Evolutionary conservation across 2,329 filamentous ascomycete genomes (phyloP).

Genomic region (Leptosphaerulina australis): DNA sequence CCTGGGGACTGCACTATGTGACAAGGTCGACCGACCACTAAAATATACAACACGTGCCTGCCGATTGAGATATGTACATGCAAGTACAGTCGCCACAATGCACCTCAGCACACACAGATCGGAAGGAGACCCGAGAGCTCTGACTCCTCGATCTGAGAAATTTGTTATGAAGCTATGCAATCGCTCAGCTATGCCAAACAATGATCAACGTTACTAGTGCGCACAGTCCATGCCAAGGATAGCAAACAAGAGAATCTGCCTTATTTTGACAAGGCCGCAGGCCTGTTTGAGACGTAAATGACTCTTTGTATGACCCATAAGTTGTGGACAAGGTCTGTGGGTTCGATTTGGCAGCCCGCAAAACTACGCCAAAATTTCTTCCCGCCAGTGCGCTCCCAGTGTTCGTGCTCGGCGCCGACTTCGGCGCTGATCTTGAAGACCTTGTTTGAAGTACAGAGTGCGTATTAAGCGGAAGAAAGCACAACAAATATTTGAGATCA

Average conservation of each 20-base stretch:
- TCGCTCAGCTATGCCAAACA: constrained; percentile 10
- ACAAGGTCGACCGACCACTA: neutral
- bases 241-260: constrained; percentile 13
- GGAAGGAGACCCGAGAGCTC: neutral
- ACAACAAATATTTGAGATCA: neutral
- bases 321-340: constrained; percentile 14
- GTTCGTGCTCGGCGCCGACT: constrained; percentile 27
- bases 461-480: neutral
- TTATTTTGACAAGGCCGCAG: constrained; percentile 11
- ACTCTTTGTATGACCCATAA: constrained; percentile 11
- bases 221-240: constrained; percentile 5
- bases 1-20: neutral
- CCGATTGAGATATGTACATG: neutral
- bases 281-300: constrained; percentile 18
- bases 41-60: neutral
- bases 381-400: constrained; percentile 26
- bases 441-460: constrained; percentile 8
- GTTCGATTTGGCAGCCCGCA: constrained; percentile 10
- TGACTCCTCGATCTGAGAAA: constrained; percentile 18
- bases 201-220: constrained; percentile 15
- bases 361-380: constrained; percentile 32
- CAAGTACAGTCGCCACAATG: neutral
- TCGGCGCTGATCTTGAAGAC: constrained; percentile 21
- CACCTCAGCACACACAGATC: neutral
- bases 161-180: constrained; percentile 10